Evolutionary conservation across 495 filamentous ascomycete genomes (phyloP).

Genomic region (Xylaria intraflava): DNA sequence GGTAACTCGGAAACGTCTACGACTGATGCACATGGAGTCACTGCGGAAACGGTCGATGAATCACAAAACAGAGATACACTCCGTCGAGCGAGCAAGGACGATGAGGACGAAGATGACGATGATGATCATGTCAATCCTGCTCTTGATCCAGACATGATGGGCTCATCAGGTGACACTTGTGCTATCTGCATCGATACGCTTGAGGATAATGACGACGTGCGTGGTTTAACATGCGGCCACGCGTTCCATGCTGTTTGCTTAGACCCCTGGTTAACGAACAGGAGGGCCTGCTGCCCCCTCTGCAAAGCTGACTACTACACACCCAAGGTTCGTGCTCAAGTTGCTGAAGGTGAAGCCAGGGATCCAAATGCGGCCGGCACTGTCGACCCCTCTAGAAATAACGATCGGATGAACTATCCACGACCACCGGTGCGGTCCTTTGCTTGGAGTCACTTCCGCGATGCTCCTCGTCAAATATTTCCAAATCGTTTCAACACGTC

Average conservation of each 20-base stretch:
- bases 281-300: constrained; percentile 90
- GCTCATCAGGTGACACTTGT: constrained; percentile 87
- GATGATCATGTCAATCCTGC: constrained; percentile 80
- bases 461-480: constrained; percentile 24
- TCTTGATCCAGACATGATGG: constrained; percentile 72
- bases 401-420: constrained; percentile 38
- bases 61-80: neutral
- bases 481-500: constrained; percentile 19
- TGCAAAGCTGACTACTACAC: constrained; percentile 97
- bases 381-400: constrained; percentile 25
- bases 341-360: constrained; percentile 28
- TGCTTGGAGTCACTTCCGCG: constrained; percentile 27
- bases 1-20: constrained; percentile 4
- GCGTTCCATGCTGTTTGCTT: constrained; percentile 93
- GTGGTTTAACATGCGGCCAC: constrained; percentile 88
- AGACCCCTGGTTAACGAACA: constrained; percentile 90
- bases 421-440: constrained; percentile 24
- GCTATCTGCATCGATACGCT: constrained; percentile 93
- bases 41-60: constrained; percentile 6
- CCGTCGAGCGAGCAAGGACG: constrained; percentile 6
- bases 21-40: neutral
- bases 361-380: constrained; percentile 17
- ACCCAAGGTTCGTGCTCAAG: constrained; percentile 63
- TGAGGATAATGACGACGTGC: constrained; percentile 92
- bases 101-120: constrained; percentile 58